Conservation (phyloP, 2,329 filamentous ascomycete species). For the Hypoxylon sp. region DNA sequence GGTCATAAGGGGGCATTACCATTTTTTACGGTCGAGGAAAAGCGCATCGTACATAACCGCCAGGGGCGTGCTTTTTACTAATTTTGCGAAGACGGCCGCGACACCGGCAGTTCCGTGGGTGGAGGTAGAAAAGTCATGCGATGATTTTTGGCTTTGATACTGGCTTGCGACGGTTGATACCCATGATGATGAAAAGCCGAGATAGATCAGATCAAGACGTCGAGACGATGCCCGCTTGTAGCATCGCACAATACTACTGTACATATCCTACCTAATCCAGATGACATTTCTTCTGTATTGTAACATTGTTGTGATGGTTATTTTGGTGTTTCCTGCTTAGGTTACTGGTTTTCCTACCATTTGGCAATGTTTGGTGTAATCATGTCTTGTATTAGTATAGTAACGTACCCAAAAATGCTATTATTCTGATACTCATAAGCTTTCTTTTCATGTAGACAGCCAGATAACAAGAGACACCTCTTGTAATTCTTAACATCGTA, state of each 20-base stretch:
- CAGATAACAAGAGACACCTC: too few species aligned
- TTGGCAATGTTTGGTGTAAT: too few species aligned
- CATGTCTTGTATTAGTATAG: too few species aligned
- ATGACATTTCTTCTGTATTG: too few species aligned
- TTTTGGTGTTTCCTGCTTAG: too few species aligned
- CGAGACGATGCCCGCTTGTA: slow-evolving; percentile 12
- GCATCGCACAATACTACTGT: slow-evolving; percentile 20
- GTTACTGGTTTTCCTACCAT: too few species aligned
- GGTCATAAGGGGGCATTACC: slow-evolving; percentile 23
- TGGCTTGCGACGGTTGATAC: slow-evolving; percentile 35
- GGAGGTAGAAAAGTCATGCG: slow-evolving; percentile 27
- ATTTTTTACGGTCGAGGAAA: slow-evolving; percentile 26
- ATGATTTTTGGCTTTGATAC: slow-evolving; percentile 16
- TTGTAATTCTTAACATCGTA: too few species aligned
- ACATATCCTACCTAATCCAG: slow-evolving; percentile 23
- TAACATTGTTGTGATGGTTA: too few species aligned
- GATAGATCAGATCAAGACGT: slow-evolving; percentile 20
- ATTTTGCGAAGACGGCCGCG: slow-evolving; percentile 16
- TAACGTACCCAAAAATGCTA: too few species aligned
- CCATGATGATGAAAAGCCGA: slow-evolving; percentile 32
- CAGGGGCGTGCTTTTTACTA: slow-evolving; percentile 25
- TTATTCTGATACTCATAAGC: too few species aligned
- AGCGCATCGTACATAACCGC: slow-evolving; percentile 29
- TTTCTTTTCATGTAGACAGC: too few species aligned
- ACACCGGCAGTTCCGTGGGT: slow-evolving; percentile 19